Evolutionary conservation across 257 asterid species (phyloP).

Genomic region (Gynochthodes officinalis): DNA sequence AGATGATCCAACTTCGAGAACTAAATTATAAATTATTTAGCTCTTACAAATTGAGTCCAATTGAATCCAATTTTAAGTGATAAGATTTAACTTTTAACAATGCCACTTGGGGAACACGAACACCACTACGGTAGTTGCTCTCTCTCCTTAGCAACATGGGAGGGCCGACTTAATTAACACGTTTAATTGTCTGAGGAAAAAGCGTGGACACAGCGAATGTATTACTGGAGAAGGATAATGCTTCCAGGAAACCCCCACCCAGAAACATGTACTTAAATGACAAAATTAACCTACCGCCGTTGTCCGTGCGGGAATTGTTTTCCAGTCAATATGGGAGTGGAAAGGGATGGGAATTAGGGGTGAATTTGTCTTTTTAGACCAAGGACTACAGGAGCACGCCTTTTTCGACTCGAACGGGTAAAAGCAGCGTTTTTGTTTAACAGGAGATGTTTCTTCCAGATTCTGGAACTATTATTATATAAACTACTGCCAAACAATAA

Average conservation of each 20-base stretch:
- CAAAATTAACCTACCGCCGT: neutral
- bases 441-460: neutral
- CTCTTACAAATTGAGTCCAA: too few relatives aligned
- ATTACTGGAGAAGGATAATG: too few relatives aligned
- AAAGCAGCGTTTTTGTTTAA: neutral
- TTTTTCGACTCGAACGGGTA: constrained; percentile 9
- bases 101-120: too few relatives aligned
- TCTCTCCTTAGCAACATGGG: neutral
- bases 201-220: neutral
- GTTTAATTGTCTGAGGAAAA: neutral
- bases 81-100: too few relatives aligned
- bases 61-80: too few relatives aligned
- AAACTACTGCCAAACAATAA: too few relatives aligned
- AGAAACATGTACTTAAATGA: neutral
- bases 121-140: too few relatives aligned
- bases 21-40: too few relatives aligned
- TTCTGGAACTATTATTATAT: constrained; percentile 15
- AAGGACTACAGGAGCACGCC: neutral
- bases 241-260: too few relatives aligned
- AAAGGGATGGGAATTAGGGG: neutral
- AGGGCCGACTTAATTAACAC: constrained; percentile 5
- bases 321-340: too few relatives aligned
- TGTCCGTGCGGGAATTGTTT: too few relatives aligned
- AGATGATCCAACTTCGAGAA: too few relatives aligned
- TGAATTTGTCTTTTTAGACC: constrained; percentile 1